Conservation (phyloP, 2,329 filamentous ascomycete species). For the Cordyceps cicadae region DNA sequence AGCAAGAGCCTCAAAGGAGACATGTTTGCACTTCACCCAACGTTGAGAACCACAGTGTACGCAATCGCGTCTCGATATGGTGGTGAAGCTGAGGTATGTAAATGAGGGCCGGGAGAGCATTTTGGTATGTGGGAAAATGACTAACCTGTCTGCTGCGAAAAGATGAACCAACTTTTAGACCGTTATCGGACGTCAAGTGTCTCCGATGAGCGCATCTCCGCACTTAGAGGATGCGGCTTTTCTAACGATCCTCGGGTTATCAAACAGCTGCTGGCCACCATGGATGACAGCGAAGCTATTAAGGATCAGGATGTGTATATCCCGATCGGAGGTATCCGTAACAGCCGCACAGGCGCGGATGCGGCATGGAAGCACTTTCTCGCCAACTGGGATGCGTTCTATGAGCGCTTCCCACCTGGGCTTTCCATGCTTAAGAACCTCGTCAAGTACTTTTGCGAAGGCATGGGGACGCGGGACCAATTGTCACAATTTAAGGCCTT, state of each 20-base stretch:
- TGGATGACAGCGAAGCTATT: conserved; percentile 64
- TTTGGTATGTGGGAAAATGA: too few relatives aligned
- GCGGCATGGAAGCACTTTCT: conserved; percentile 78
- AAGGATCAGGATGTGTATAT: conserved; percentile 95
- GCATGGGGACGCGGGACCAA: conserved; percentile 71
- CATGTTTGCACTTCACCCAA: conserved; percentile 75
- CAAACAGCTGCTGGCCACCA: conserved; percentile 66
- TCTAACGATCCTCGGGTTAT: conserved; percentile 72
- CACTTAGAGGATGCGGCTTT: conserved; percentile 73
- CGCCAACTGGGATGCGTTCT: conserved; percentile 66
- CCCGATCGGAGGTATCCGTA: conserved; percentile 70
- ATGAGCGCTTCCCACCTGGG: conserved; percentile 72
- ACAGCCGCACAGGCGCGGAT: conserved; percentile 67
- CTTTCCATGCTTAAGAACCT: conserved; percentile 79
- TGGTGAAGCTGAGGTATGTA: conserved; percentile 63
- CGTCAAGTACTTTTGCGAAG: conserved; percentile 71
- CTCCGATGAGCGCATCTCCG: conserved; percentile 81
- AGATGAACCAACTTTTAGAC: conserved; percentile 65
- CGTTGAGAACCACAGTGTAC: conserved; percentile 81
- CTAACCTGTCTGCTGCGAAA: conserved; percentile 29
- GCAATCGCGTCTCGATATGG: conserved; percentile 77
- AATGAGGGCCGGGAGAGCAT: conserved; percentile 1
- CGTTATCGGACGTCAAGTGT: conserved; percentile 44
- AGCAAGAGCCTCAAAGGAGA: conserved; percentile 74
- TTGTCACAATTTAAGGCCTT: conserved; percentile 68